Conservation (phyloP, 1,284 basidiomycete genomes). For the Coriolopsis trogii region DNA sequence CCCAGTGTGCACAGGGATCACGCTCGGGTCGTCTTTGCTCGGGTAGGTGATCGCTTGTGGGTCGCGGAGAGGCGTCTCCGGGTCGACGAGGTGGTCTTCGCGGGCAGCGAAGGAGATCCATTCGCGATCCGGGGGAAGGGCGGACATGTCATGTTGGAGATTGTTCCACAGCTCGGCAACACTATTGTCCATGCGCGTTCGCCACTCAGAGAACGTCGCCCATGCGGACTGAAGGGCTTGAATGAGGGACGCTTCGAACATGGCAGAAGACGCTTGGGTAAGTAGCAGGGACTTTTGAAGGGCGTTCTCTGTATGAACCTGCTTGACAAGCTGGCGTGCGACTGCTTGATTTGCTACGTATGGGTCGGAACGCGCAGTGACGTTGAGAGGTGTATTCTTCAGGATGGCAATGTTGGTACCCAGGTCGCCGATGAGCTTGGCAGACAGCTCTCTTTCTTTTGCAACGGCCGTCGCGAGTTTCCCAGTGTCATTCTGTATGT, state of each 20-base stretch:
- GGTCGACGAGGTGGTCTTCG: constrained; percentile 95
- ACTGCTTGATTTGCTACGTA: constrained; percentile 85
- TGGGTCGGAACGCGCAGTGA: constrained; percentile 86
- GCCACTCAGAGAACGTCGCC: constrained; percentile 98
- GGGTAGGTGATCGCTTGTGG: constrained; percentile 87
- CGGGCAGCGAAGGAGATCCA: constrained; percentile 97
- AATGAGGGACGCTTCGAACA: constrained; percentile 97
- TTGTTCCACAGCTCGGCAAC: constrained; percentile 83
- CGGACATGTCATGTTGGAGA: constrained; percentile 81
- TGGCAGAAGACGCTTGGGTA: constrained; percentile 97
- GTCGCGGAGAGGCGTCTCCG: constrained; percentile 91
- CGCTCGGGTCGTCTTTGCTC: constrained; percentile 90
- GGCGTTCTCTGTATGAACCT: constrained; percentile 97
- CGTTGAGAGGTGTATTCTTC: constrained; percentile 94
- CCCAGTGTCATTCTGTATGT: constrained; percentile 97
- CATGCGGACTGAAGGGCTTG: constrained; percentile 95
- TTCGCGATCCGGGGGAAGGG: constrained; percentile 89
- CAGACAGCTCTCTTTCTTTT: constrained; percentile 91
- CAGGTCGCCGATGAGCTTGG: constrained; percentile 87
- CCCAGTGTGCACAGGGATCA: constrained; percentile 89
- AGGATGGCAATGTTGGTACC: constrained; percentile 86
- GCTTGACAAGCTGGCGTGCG: constrained; percentile 86
- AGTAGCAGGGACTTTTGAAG: constrained; percentile 99
- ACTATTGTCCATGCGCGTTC: constrained; percentile 80
- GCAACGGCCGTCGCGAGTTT: constrained; percentile 94